phyloP scores from a whole-genome alignment of 2,329 filamentous ascomycete genomes.

The Epichloe amarillans region DNA sequence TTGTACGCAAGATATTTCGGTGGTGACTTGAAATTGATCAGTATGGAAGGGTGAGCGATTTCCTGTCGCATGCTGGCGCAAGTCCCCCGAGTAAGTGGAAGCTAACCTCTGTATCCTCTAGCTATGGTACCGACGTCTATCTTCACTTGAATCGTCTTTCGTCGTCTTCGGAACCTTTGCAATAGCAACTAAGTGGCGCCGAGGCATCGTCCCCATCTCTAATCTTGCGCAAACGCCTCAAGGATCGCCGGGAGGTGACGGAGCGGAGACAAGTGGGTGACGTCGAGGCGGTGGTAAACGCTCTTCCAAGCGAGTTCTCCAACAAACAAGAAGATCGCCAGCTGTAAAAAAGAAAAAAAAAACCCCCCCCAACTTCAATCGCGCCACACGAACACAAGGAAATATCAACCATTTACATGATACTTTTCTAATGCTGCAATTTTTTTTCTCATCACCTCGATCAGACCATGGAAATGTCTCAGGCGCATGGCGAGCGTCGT shows the following conservation, averaged over 20 bases:
- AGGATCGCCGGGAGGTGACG: conserved; percentile 55
- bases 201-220: conserved; percentile 20
- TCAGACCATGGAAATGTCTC: not conserved
- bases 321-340: conserved; percentile 20
- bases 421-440: not conserved
- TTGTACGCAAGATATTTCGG: conserved; percentile 96
- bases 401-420: not conserved
- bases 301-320: conserved; percentile 19
- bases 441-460: not conserved
- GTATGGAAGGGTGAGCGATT: conserved; percentile 84
- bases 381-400: not conserved
- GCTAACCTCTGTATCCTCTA: conserved; percentile 24
- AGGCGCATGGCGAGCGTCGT: not conserved
- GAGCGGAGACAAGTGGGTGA: conserved; percentile 87
- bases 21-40: conserved; percentile 92
- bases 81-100: not conserved
- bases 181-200: conserved; percentile 64
- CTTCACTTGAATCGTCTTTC: conserved; percentile 93
- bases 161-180: conserved; percentile 87
- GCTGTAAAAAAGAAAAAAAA: conserved; percentile 17
- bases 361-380: not conserved
- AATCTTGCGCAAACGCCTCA: conserved; percentile 51
- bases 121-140: conserved; percentile 97
- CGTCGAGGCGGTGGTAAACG: conserved; percentile 61
- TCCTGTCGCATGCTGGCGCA: conserved; percentile 7